phyloP scores from a whole-genome alignment of 2,329 filamentous ascomycete species.

The Sclerotinia nivalis region DNA sequence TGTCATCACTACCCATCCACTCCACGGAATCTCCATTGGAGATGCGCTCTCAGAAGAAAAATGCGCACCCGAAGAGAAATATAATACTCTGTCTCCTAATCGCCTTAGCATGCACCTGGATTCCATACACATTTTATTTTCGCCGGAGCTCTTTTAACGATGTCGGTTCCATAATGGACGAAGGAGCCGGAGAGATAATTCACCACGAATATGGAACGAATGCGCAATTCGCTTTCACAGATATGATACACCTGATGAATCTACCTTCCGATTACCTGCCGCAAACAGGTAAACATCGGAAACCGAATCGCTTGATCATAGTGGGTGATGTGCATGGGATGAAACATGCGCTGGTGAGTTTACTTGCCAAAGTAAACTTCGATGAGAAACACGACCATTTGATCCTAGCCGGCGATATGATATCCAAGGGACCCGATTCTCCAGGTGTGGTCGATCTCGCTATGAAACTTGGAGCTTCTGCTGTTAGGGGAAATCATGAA shows the following conservation, averaged over 20 bases:
- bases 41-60: conserved; percentile 1
- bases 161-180: neutral
- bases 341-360: conserved; percentile 60
- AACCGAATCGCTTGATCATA: conserved; percentile 67
- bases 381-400: conserved; percentile 67
- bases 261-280: conserved; percentile 37
- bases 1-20: conserved; percentile 12
- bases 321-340: conserved; percentile 95
- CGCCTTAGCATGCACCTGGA: conserved; percentile 17
- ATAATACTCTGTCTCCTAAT: conserved; percentile 16
- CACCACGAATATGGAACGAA: conserved; percentile 27
- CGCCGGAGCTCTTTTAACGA: neutral
- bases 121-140: conserved; percentile 8
- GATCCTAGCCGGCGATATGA: conserved; percentile 74
- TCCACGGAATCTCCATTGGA: neutral
- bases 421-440: conserved; percentile 86
- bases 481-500: conserved; percentile 91
- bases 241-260: conserved; percentile 38
- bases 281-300: conserved; percentile 40
- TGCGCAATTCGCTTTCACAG: conserved; percentile 31
- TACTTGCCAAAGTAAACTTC: conserved; percentile 70
- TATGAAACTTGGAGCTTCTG: conserved; percentile 71
- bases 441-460: conserved; percentile 74
- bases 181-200: neutral
- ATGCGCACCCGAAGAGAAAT: conserved; percentile 14